Base-by-base conservation (phyloP, 2,329 filamentous ascomycete genomes). In the Curvularia sp. region DNA sequence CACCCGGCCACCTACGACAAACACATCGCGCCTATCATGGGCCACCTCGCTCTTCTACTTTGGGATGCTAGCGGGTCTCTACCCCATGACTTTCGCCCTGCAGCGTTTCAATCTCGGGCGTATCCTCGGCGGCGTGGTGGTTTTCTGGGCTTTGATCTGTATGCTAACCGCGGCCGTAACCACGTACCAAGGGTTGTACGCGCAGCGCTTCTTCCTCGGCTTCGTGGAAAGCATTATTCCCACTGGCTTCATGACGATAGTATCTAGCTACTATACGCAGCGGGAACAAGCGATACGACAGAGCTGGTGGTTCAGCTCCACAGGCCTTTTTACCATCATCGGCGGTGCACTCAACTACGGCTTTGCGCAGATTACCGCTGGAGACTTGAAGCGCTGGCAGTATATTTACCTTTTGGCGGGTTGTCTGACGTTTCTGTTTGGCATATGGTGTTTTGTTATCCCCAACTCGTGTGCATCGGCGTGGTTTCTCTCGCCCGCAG, bases 41-140 rank as follows among this genome's bases (percentile, higher is more conserved):
- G 90, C 90, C 2, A 92, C 89, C 0, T 92, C 88, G 0, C 81
- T 92, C 68, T 92, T 93, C 79, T 93, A 92, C 79, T 92, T 93
- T 65, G 90, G 90, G 38, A 90, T 91, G 88, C 82, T 93, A 2
- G 86, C 85, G 0, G 90, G 90, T 0, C 79, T 90, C 3, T 92
- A 91, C 61, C 90, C 89, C 1, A 87, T 92, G 84, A 88, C 88
- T 0, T 91, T 89, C 59, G 80, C 85, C 0, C 80, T 91, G 1
- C 90, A 93, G 74, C 84, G 85, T 20, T 90, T 91, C 78, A 81
- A 86, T 58, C 81, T 86, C 1, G 84, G 87, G n/a, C 82, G 83
- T 47, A 84, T 89, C 1, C 82, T 93, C 2, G 88, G 89, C 12
- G 79, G 69, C 12, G 79, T 88, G 1, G 87, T 91, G 2, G 77